phyloP scores from a whole-genome alignment of 257 asterid genomes.

The Solanum boliviense region DNA sequence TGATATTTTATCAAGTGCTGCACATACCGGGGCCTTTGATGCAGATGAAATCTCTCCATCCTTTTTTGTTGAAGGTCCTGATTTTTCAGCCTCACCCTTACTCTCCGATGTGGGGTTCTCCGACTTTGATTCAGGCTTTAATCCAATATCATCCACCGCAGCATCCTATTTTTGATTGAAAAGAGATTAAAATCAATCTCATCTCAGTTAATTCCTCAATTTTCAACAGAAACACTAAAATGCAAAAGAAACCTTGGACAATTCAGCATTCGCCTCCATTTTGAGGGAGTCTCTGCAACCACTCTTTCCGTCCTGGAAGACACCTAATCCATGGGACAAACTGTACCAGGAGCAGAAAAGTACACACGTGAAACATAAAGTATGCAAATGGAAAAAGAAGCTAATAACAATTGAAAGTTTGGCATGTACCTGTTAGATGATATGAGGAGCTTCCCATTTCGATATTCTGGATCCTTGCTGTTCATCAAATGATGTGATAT shows the following conservation, averaged over 20 bases:
- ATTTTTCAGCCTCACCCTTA: conserved; percentile 53
- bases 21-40: conserved; percentile 56
- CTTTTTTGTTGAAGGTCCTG: conserved; percentile 34
- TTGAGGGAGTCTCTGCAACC: conserved; percentile 57
- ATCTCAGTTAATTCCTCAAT: neutral
- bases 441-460: conserved; percentile 89
- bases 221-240: neutral
- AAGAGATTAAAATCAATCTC: neutral
- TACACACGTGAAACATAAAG: neutral
- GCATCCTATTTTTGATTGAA: conserved; percentile 26
- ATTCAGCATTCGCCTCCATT: conserved; percentile 64
- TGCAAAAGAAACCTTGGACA: conserved; percentile 48
- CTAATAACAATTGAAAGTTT: neutral
- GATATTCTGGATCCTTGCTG: conserved; percentile 69
- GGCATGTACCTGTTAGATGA: conserved; percentile 65
- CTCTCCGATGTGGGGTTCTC: conserved; percentile 34
- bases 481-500: conserved; percentile 70
- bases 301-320: conserved; percentile 70
- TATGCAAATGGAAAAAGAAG: neutral
- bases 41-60: conserved; percentile 43
- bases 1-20: neutral
- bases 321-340: conserved; percentile 81
- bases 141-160: conserved; percentile 20
- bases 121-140: conserved; percentile 45
- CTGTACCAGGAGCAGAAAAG: conserved; percentile 26